Evolutionary conservation across 2,329 filamentous ascomycete species (phyloP).

Genomic region (Monascus ruber): DNA sequence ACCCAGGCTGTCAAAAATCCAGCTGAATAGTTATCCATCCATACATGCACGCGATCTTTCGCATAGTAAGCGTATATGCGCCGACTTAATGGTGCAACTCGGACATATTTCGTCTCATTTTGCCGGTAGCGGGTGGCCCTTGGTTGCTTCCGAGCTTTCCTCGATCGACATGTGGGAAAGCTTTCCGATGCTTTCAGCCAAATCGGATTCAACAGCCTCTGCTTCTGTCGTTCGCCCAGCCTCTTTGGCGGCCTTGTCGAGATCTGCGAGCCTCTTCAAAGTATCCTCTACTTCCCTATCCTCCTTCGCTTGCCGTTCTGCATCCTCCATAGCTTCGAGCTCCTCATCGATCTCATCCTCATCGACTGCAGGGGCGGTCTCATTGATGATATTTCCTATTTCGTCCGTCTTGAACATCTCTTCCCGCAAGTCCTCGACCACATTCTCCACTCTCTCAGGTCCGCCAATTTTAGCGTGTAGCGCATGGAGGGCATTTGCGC

Average conservation of each 20-base stretch:
- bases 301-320: slow-evolving; percentile 38
- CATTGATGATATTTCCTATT: slow-evolving; percentile 63
- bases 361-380: slow-evolving; percentile 51
- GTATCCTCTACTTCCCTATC: slow-evolving; percentile 41
- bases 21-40: slow-evolving; percentile 1
- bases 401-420: slow-evolving; percentile 78
- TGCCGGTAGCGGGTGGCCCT: neutral
- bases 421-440: slow-evolving; percentile 63
- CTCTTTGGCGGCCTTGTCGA: slow-evolving; percentile 29
- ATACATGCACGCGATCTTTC: neutral
- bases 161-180: slow-evolving; percentile 32
- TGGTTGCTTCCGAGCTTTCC: slow-evolving; percentile 13
- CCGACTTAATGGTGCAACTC: no score
- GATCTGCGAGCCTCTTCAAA: slow-evolving; percentile 38
- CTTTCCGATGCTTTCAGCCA: slow-evolving; percentile 28
- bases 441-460: slow-evolving; percentile 59
- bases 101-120: neutral
- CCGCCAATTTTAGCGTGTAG: slow-evolving; percentile 72
- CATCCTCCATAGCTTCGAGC: slow-evolving; percentile 61
- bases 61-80: no score
- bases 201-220: slow-evolving; percentile 17
- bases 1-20: slow-evolving; percentile 2
- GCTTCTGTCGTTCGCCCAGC: slow-evolving; percentile 21
- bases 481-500: slow-evolving; percentile 57
- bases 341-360: slow-evolving; percentile 82